phyloP scores from a whole-genome alignment of 495 filamentous ascomycete species.

The Lindgomyces ingoldianus region DNA sequence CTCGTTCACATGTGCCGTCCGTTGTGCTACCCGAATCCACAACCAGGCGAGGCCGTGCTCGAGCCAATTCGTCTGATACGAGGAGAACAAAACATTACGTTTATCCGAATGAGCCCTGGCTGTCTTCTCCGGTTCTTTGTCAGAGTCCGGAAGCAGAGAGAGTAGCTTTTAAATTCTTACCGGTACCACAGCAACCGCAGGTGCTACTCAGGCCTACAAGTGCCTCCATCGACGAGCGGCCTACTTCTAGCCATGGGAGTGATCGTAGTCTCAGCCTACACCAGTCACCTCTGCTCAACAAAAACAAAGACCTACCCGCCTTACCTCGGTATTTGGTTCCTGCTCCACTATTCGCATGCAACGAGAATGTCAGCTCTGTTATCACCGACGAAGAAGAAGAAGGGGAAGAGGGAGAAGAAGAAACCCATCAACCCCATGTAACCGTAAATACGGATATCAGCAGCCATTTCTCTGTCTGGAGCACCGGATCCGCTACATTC shows the following conservation, averaged over 20 bases:
- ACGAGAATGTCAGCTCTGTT: not conserved
- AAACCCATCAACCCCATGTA: not conserved
- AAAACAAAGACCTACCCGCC: constrained; percentile 33
- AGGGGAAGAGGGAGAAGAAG: not conserved
- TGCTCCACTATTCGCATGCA: constrained; percentile 30
- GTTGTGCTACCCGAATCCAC: not conserved
- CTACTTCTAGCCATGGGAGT: constrained; percentile 22
- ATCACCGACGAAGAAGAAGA: not conserved
- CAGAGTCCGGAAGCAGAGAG: not conserved
- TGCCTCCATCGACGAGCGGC: constrained; percentile 7
- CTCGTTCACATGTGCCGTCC: not conserved
- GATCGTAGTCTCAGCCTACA: constrained; percentile 3
- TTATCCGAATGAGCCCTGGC: constrained; percentile 29
- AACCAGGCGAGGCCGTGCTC: not conserved
- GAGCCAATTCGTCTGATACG: constrained; percentile 24
- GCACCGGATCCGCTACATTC: constrained; percentile 21
- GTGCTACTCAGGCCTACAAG: not conserved
- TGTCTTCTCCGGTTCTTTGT: not conserved
- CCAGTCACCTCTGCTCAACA: constrained; percentile 14
- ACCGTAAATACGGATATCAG: not conserved
- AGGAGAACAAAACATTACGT: constrained; percentile 18
- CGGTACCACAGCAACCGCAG: not conserved
- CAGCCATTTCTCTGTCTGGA: constrained; percentile 35
- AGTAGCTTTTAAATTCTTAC: not conserved
- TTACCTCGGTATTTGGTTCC: constrained; percentile 33